phyloP scores from a whole-genome alignment of 352 stramenopile species.

The Blastocystis sp. region DNA sequence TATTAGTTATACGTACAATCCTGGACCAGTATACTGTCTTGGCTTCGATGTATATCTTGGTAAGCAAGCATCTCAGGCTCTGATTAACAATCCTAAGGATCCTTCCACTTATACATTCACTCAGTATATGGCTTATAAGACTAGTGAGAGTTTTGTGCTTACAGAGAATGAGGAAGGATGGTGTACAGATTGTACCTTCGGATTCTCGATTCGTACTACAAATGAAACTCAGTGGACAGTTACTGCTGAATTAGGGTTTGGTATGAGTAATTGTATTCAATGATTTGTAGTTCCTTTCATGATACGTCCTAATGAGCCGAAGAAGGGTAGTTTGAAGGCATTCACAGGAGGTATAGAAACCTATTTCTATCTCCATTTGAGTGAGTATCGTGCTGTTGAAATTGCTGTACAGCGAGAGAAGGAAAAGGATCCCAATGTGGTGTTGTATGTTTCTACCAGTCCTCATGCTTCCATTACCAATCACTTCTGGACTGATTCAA shows the following conservation, averaged over 20 bases:
- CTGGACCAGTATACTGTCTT: background rate
- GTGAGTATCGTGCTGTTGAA: background rate
- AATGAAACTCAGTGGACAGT: constrained; percentile 26
- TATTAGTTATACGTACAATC: constrained; percentile 3
- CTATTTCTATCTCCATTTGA: constrained; percentile 42
- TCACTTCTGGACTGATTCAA: constrained; percentile 50
- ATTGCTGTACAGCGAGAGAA: background rate
- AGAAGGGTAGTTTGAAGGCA: background rate
- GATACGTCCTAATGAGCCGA: background rate
- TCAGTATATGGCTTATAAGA: background rate
- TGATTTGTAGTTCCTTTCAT: constrained; percentile 39
- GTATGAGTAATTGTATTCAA: background rate
- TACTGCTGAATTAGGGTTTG: constrained; percentile 34
- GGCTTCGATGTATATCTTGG: constrained; percentile 17
- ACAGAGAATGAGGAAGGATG: constrained; percentile 51
- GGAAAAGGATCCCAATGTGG: background rate
- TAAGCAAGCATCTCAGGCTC: background rate
- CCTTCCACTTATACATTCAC: constrained; percentile 18
- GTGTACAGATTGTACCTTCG: constrained; percentile 51
- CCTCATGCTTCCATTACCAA: constrained; percentile 28
- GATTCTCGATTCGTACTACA: constrained; percentile 32
- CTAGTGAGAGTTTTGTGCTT: background rate
- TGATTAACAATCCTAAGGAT: constrained; percentile 28
- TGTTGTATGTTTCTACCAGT: constrained; percentile 14
- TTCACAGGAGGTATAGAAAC: constrained; percentile 35